These are phyloP conservation scores for Aspergillus tamarii DNA, from an alignment of 2,329 filamentous ascomycete genomes.

Conservation along the genomic window DNA sequence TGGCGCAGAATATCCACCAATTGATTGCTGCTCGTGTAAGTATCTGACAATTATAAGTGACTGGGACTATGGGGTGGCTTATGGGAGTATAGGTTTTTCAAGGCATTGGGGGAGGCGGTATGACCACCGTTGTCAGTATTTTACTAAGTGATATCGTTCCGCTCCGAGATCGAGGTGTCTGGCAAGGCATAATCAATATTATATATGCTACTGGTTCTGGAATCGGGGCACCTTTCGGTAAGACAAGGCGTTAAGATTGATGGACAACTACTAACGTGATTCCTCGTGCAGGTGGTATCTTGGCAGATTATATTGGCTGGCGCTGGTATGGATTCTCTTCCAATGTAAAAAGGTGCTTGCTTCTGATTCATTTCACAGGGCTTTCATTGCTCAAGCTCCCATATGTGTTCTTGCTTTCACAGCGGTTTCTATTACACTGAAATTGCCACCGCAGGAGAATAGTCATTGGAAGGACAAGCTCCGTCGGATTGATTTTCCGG, in stretches of 20 bases:
- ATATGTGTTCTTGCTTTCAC: constrained; percentile 68
- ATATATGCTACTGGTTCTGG: constrained; percentile 71
- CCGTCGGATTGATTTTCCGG: constrained; percentile 71
- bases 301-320: constrained; percentile 77
- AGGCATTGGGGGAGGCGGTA: constrained; percentile 71
- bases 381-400: constrained; percentile 72
- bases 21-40: constrained; percentile 64
- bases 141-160: constrained; percentile 72
- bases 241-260: neutral
- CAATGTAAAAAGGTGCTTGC: neutral
- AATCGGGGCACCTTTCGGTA: constrained; percentile 68
- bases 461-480: constrained; percentile 69
- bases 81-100: constrained; percentile 50
- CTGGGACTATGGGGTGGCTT: constrained; percentile 25
- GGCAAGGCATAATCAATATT: constrained; percentile 75
- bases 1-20: constrained; percentile 66
- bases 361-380: constrained; percentile 48
- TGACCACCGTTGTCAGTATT: constrained; percentile 71
- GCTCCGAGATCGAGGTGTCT: constrained; percentile 69
- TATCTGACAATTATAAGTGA: constrained; percentile 36
- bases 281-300: constrained; percentile 54
- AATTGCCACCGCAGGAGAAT: constrained; percentile 62
- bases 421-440: constrained; percentile 64
- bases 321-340: constrained; percentile 59
- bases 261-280: neutral